These are phyloP conservation scores for Eimeria falciformis DNA, from an alignment of 169 alveolate genomes.

Conservation along the genomic window DNA sequence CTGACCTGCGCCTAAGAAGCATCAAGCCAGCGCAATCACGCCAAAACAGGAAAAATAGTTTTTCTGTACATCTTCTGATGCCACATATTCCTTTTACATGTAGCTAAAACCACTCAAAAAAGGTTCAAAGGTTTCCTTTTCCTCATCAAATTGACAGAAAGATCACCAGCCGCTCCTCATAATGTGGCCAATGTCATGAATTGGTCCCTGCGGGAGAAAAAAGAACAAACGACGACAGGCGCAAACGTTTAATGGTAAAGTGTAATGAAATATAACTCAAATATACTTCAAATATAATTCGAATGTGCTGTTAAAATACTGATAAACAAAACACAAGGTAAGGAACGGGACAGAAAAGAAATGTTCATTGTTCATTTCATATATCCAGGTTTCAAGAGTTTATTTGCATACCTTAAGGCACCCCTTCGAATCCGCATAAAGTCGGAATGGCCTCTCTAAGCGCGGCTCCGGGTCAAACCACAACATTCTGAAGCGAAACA, in stretches of 20 bases:
- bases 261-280: not conserved
- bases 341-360: not conserved
- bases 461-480: conserved; percentile 82
- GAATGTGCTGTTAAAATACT: not conserved
- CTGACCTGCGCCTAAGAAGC: too few relatives aligned
- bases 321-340: not conserved
- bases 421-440: conserved; percentile 77
- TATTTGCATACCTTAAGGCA: conserved; percentile 74
- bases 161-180: conserved; percentile 78
- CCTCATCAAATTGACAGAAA: not conserved
- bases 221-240: not conserved
- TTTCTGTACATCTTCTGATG: too few relatives aligned
- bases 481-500: conserved; percentile 69
- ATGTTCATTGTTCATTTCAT: not conserved
- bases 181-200: conserved; percentile 67
- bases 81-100: too few relatives aligned
- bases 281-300: not conserved
- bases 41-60: too few relatives aligned
- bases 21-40: too few relatives aligned
- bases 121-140: not conserved
- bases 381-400: not conserved
- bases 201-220: conserved; percentile 66
- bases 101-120: not conserved
- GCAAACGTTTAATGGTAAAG: too few relatives aligned
- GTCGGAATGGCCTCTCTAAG: conserved; percentile 76